Percentiles rank a stretch among this genome's conserved stretches.
These are phyloP conservation scores for Populus tremula DNA, from an alignment of 345 rosid genomes.

Conservation along the genomic window DNA sequence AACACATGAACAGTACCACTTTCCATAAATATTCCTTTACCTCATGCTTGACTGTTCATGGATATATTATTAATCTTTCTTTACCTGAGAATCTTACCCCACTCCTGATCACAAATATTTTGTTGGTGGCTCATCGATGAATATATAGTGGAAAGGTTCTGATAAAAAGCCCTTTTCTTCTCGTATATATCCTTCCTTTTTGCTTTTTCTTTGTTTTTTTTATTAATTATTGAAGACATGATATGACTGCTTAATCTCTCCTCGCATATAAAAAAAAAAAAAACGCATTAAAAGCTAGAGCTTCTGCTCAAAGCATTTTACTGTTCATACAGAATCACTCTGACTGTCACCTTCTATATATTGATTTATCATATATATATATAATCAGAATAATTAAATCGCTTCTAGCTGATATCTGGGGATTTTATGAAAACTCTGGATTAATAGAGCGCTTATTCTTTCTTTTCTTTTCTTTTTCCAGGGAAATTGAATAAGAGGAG, in stretches of 20 bases:
- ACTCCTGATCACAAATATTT: not conserved
- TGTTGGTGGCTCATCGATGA: not conserved
- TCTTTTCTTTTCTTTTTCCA: not conserved
- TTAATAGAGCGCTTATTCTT: not conserved
- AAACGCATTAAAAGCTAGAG: not conserved
- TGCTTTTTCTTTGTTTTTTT: not conserved
- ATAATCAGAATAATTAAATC: not conserved
- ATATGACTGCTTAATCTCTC: not conserved
- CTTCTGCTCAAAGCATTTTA: not conserved
- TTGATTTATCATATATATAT: not conserved
- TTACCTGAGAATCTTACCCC: not conserved
- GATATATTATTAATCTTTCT: not conserved
- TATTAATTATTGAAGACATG: not conserved
- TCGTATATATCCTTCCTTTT: not conserved
- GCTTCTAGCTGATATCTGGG: not conserved
- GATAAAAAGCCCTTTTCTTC: not conserved
- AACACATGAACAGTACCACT: not conserved
- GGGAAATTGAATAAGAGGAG: not conserved
- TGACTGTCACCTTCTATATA: not conserved
- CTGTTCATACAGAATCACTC: not conserved
- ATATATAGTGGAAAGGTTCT: not conserved
- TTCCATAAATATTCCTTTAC: not conserved
- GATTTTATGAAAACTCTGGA: not conserved
- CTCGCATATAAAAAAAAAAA: not conserved
- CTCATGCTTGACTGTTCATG: not conserved